Base-by-base conservation (phyloP, 2,329 filamentous ascomycete species). In the Pestalotiopsis sp. region DNA sequence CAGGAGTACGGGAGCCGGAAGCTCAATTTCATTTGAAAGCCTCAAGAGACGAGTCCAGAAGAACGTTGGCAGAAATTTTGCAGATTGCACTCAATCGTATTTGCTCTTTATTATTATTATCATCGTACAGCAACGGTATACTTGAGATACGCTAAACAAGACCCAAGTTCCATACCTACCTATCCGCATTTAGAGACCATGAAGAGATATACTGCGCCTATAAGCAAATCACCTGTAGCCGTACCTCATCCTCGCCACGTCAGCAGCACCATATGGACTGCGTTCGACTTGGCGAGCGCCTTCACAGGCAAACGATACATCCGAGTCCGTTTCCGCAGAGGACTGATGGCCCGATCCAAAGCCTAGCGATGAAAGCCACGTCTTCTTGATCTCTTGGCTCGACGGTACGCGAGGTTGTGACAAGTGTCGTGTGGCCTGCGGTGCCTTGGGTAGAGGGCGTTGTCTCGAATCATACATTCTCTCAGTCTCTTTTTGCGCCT, bases 281-380 rank as follows among this genome's bases (percentile, higher is more conserved):
- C 11, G 6, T 62, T 69, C 67, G 17, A 69, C 31, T 27, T 14
- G 38, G 5, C 67, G 63, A 13, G 67, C 67, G 14, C 41, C 67
- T 14, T 45, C 64, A 38, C 68, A 69, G 11, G 64, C 68, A 59
- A 69, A 69, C 20, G 68, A 69, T 20, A 59, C 49, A 41, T 69
- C 68, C 9, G 68, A 69, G 11, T 52, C 36, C 5, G 62, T 45
- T 11, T 65, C 62, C 12, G 4, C 41, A 12, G 17, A 13, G 27
- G 23, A 6, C 9, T 27, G 57, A 6, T 27, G 27, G 27, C 57
- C 23, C 3, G 27, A 59, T 17, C 57, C 57, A 5, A 59, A 59
- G 27, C 57, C 57, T 17, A 59, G 57, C 57, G 23, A 27, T 17
- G 57, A 4, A 11, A 17, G 7, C 38, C 38, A 25, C 9, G 41